Evolutionary conservation across 148 eudicot species (phyloP), one percentile per base, ranked within the genome.

Genomic region (Heliosperma pusillum): DNA sequence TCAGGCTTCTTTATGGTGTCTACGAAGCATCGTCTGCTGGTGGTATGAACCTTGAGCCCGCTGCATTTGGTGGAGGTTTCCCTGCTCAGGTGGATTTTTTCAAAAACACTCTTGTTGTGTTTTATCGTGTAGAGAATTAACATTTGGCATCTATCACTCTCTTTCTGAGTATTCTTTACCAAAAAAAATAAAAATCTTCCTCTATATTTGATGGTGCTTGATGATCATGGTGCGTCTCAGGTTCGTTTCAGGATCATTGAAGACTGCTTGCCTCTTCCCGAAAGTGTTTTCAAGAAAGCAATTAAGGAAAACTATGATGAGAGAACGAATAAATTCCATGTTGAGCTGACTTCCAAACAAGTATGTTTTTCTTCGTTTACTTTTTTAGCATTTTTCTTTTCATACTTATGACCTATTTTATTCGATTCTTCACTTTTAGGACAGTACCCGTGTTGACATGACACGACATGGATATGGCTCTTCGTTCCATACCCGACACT

Each of bases 31-130:
- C 90, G 62, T 90, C 93, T 68, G 44, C 81, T 73, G 96, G 97
- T 80, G 93, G 93, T 73, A 81, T 92, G 85, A 88, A 81, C 74
- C 89, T 92, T 71, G 93, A 92, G 80, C 90, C 96, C 40, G 78
- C 86, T 78, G 96, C 97, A 16, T 92, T 92, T 84, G 88, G 83
- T 63, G 96, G 97, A 29, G 86, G 71, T 64, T 92, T 92, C 80
- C 96, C 96, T 74, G 89, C 87, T 62, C 97, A 92, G 97, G 97
- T 92, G 69, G 68, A 59, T 72, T 59, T 50, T 66, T 26, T 22
- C 20, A 36, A 13, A 13, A 63, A 11, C 27, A 24, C 20, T 70
- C 60, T 20, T 52, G 20, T 15, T 47, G 26, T 44, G 26, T 61
- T 61, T 61, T 20, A 58, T 58, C 24, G 42, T 63, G 1, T 10